Base-by-base conservation (phyloP, 73 alveolate species). In the Stentor coeruleus region DNA sequence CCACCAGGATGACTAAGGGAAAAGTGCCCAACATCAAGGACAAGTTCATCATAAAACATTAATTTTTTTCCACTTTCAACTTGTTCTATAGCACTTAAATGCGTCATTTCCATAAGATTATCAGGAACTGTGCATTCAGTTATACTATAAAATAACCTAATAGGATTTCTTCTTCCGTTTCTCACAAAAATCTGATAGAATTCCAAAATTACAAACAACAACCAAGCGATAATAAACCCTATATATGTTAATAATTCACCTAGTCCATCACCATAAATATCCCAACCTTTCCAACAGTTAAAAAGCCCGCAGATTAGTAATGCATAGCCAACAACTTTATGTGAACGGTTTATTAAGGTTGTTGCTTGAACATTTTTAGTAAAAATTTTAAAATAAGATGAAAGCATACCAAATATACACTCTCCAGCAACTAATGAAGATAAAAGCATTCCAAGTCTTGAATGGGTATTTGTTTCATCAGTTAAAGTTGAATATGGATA, bases 241-340 rank as follows among this genome's bases (percentile, higher is more conserved):
- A 49, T 49, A 49, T 11, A 11, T 11, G 20, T 49, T 20, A 49
- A 11, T 11, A 49, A 49, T 49, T 49, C 66, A 6, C 20, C 20
- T 6, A 6, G 66, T 11, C 20, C 66, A 11, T 49, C 33, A 15
- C 42, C 33, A 66, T 1, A 26, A 20, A 66, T 26, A 66, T 66
- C 79, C n/a, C n/a, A 66, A 1, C 79, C 79, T 14, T 28, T 11
- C 36, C n/a, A 20, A 20, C 36, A 66, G 79, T 66, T 66, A 14
- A 20, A 28, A 66, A 66, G 79, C 79, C 79, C 79, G 39, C n/a
- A 37, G 33, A 66, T 66, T 14, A 66, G 39, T 40, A 66, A 28
- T 26, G n/a, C 79, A 66, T 66, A 66, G 20, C 79, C 79, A 49
- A 49, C 66, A 49, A 49, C 6, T 49, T 20, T 6, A 49, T 49